Conservation (phyloP, 306 rosid species). For the Myrica gale region DNA sequence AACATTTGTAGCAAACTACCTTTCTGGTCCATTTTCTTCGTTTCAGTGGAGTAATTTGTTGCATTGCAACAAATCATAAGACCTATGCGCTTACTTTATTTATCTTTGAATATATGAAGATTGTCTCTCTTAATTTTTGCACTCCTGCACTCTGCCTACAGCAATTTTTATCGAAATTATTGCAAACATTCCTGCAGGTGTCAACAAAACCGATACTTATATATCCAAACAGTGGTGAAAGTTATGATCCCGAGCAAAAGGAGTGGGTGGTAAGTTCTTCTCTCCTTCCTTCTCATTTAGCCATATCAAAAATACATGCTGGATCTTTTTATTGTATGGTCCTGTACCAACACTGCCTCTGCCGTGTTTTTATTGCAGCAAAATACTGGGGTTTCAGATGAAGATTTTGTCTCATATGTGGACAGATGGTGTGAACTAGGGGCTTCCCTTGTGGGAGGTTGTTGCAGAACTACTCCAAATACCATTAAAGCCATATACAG, state of each 20-base stretch:
- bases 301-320: neutral
- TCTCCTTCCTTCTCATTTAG: neutral
- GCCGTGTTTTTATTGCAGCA: constrained; percentile 39
- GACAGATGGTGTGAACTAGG: constrained; percentile 51
- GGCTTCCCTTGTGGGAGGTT: constrained; percentile 60
- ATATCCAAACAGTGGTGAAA: constrained; percentile 66
- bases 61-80: neutral
- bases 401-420: constrained; percentile 49
- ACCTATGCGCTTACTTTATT: constrained; percentile 7
- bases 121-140: constrained; percentile 9
- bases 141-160: constrained; percentile 9
- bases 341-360: constrained; percentile 12
- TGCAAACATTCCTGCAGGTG: constrained; percentile 37
- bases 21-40: neutral
- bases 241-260: constrained; percentile 41
- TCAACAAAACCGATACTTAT: constrained; percentile 49
- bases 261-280: constrained; percentile 53
- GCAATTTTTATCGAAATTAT: constrained; percentile 13
- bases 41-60: neutral
- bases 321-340: constrained; percentile 12
- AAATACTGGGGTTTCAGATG: constrained; percentile 53
- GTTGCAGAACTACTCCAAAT: constrained; percentile 58
- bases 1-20: neutral
- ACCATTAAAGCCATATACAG: constrained; percentile 51
- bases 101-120: constrained; percentile 9